phyloP scores from a whole-genome alignment of 2,329 filamentous ascomycete species.

The Talaromyces amestolkiae region DNA sequence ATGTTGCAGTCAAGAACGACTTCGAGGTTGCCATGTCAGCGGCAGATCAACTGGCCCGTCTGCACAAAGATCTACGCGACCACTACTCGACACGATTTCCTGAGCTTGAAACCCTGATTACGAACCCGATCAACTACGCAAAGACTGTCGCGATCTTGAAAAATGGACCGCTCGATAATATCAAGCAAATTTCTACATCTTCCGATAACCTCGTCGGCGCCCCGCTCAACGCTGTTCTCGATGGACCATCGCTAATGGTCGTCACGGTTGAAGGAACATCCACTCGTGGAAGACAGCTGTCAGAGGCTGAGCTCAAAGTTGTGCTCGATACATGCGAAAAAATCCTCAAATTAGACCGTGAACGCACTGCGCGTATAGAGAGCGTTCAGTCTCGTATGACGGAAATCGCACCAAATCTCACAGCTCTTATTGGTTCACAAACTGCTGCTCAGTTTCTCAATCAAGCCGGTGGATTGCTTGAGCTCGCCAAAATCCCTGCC shows the following conservation, averaged over 20 bases:
- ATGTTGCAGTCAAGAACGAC: conserved; percentile 70
- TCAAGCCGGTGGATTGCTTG: conserved; percentile 81
- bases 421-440: conserved; percentile 82
- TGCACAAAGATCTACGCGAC: conserved; percentile 95
- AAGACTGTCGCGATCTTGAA: conserved; percentile 91
- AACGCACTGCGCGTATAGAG: conserved; percentile 81
- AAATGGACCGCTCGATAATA: conserved; percentile 86
- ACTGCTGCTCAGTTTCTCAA: conserved; percentile 97
- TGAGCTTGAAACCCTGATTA: conserved; percentile 84
- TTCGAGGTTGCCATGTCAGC: conserved; percentile 91
- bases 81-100: conserved; percentile 94
- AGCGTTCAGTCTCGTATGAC: conserved; percentile 98
- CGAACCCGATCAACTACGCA: conserved; percentile 89
- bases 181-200: conserved; percentile 74
- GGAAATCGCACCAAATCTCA: conserved; percentile 90
- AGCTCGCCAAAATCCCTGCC: conserved; percentile 85
- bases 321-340: conserved; percentile 80
- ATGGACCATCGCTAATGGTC: conserved; percentile 89
- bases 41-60: conserved; percentile 84
- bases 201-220: conserved; percentile 74
- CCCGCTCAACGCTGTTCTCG: conserved; percentile 75
- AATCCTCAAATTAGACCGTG: conserved; percentile 80
- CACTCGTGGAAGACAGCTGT: conserved; percentile 76
- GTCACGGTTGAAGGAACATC: conserved; percentile 93
- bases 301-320: conserved; percentile 68